phyloP scores from a whole-genome alignment of 2,329 filamentous ascomycete genomes.

The Aspergillus nomiae region DNA sequence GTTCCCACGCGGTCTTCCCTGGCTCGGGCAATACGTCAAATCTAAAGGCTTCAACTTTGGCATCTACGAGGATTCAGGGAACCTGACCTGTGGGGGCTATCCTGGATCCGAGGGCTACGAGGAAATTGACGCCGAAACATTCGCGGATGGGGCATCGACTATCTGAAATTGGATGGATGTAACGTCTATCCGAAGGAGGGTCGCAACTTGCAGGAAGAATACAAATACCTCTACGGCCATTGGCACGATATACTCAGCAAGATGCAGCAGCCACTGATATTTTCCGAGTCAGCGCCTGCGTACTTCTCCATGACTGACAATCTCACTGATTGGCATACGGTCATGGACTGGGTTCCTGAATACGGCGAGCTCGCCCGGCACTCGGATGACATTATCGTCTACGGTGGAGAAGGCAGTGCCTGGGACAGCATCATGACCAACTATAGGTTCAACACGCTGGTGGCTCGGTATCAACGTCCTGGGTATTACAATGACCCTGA shows the following conservation, averaged over 20 bases:
- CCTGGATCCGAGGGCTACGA: constrained; percentile 47
- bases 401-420: constrained; percentile 41
- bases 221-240: constrained; percentile 37
- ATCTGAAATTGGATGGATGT: constrained; percentile 54
- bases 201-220: constrained; percentile 26
- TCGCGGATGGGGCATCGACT: constrained; percentile 45
- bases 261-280: constrained; percentile 42
- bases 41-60: constrained; percentile 47
- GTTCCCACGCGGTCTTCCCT: constrained; percentile 48
- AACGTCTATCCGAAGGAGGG: constrained; percentile 32
- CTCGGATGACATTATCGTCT: constrained; percentile 48
- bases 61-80: constrained; percentile 51
- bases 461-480: constrained; percentile 49
- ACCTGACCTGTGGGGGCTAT: constrained; percentile 47
- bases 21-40: constrained; percentile 44
- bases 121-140: constrained; percentile 44
- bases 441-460: constrained; percentile 47
- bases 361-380: constrained; percentile 50
- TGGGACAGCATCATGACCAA: constrained; percentile 55
- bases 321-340: constrained; percentile 47
- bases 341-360: constrained; percentile 48
- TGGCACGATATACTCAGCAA: constrained; percentile 48
- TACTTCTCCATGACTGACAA: constrained; percentile 44
- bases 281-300: constrained; percentile 51
- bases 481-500: constrained; percentile 53